Conservation (phyloP, 306 rosid species). For the Castanea mollissima region DNA sequence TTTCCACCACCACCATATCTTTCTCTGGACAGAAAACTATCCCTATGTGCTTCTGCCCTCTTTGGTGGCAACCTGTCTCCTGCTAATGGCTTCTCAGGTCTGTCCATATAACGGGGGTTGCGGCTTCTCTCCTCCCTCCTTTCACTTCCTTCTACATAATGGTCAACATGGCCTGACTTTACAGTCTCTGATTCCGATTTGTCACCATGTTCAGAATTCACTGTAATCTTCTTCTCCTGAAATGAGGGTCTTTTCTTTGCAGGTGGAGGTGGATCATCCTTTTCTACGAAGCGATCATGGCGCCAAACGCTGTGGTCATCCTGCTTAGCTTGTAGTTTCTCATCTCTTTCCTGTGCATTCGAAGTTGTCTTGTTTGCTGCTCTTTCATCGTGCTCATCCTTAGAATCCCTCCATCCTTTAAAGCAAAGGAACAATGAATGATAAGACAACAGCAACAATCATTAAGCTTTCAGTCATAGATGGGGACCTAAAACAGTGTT, state of each 20-base stretch:
- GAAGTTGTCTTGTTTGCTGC: slow-evolving; percentile 33
- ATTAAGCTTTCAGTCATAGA: not conserved
- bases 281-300: slow-evolving; percentile 52
- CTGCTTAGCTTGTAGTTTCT: slow-evolving; percentile 39
- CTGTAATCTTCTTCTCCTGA: slow-evolving; percentile 72
- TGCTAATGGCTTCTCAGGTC: slow-evolving; percentile 45
- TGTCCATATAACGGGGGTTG: slow-evolving; percentile 44
- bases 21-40: slow-evolving; percentile 52
- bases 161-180: slow-evolving; percentile 48
- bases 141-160: slow-evolving; percentile 44
- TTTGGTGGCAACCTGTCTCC: slow-evolving; percentile 37
- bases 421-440: not conserved
- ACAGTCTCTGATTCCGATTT: slow-evolving; percentile 32
- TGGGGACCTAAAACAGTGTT: not conserved
- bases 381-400: slow-evolving; percentile 41
- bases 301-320: slow-evolving; percentile 41
- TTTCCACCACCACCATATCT: slow-evolving; percentile 47
- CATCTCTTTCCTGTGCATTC: slow-evolving; percentile 49
- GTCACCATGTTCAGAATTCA: slow-evolving; percentile 43
- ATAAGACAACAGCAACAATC: not conserved
- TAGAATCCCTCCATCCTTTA: slow-evolving; percentile 63
- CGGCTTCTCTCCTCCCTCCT: slow-evolving; percentile 61
- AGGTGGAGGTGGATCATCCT: slow-evolving; percentile 42
- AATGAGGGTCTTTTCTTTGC: slow-evolving; percentile 77
- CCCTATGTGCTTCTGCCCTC: slow-evolving; percentile 50